Percentiles rank a stretch among this genome's conserved stretches.
phyloP scores from a whole-genome alignment of 306 rosid genomes.

The Dalbergia cultrata region DNA sequence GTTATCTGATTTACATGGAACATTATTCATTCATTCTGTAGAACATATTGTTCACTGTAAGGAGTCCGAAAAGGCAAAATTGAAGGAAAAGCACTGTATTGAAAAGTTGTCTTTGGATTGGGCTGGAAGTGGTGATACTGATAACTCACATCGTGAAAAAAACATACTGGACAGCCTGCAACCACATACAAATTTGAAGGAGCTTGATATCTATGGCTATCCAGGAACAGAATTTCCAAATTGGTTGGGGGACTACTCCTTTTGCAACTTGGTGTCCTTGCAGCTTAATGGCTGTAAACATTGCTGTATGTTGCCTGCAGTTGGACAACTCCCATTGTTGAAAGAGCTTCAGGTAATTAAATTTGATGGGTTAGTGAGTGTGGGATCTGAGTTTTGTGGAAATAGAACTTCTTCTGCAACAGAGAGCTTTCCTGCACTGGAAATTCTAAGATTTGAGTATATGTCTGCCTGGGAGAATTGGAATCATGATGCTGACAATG shows the following conservation, averaged over 20 bases:
- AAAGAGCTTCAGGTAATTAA: constrained; percentile 45
- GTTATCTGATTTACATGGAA: constrained; percentile 42
- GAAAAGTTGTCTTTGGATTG: constrained; percentile 48
- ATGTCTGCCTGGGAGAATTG: constrained; percentile 52
- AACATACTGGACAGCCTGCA: constrained; percentile 34
- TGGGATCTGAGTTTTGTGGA: constrained; percentile 48
- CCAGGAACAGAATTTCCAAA: constrained; percentile 54
- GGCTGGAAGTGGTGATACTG: constrained; percentile 38
- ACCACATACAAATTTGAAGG: constrained; percentile 49
- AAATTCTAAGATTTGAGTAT: constrained; percentile 43
- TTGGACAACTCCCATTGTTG: constrained; percentile 52
- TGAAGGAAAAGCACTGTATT: constrained; percentile 51
- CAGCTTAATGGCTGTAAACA: constrained; percentile 43
- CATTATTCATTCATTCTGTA: constrained; percentile 44
- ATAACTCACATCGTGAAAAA: constrained; percentile 43
- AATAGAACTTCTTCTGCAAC: neutral
- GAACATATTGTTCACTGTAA: constrained; percentile 4
- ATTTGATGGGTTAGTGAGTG: constrained; percentile 40
- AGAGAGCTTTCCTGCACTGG: constrained; percentile 43
- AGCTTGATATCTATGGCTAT: constrained; percentile 44
- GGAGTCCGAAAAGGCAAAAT: constrained; percentile 43
- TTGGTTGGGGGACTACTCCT: constrained; percentile 52
- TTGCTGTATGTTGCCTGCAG: constrained; percentile 54
- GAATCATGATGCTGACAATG: constrained; percentile 28
- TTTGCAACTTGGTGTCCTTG: constrained; percentile 39